These are phyloP conservation scores for Erodium trifolium DNA, from an alignment of 441 rosid genomes.

Conservation along the genomic window DNA sequence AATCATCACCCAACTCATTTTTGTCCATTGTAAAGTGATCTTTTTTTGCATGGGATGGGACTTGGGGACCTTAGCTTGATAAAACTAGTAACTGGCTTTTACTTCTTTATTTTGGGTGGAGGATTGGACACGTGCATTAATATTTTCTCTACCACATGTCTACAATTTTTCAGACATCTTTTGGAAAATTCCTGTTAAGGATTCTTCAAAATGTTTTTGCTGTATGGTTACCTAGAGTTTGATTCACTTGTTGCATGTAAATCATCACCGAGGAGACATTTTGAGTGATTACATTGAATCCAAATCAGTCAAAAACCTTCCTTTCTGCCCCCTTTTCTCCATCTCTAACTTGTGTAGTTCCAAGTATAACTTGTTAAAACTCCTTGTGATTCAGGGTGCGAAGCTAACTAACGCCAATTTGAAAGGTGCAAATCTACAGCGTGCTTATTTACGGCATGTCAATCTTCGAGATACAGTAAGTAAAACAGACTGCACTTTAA, in stretches of 20 bases:
- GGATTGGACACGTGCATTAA: no score
- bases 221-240: neutral
- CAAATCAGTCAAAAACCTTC: neutral
- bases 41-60: neutral
- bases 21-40: neutral
- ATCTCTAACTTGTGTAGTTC: neutral
- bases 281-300: neutral
- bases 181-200: neutral
- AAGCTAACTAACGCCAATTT: slow-evolving; percentile 72
- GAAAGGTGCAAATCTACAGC: slow-evolving; percentile 82
- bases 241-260: neutral
- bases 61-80: neutral
- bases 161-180: no score
- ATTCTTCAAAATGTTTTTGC: neutral
- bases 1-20: neutral
- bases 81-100: no score
- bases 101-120: no score
- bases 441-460: slow-evolving; percentile 76
- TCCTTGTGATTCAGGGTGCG: slow-evolving; percentile 50
- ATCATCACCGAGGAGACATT: neutral
- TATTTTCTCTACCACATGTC: no score
- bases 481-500: slow-evolving; percentile 11
- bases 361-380: slow-evolving; percentile 8
- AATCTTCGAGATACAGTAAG: slow-evolving; percentile 80
- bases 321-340: neutral